A percentile compares a stretch with the other conserved stretches of the same genome.
Evolutionary conservation across 75 land plant species (phyloP).

Genomic region (Isoetes taiwanensis): DNA sequence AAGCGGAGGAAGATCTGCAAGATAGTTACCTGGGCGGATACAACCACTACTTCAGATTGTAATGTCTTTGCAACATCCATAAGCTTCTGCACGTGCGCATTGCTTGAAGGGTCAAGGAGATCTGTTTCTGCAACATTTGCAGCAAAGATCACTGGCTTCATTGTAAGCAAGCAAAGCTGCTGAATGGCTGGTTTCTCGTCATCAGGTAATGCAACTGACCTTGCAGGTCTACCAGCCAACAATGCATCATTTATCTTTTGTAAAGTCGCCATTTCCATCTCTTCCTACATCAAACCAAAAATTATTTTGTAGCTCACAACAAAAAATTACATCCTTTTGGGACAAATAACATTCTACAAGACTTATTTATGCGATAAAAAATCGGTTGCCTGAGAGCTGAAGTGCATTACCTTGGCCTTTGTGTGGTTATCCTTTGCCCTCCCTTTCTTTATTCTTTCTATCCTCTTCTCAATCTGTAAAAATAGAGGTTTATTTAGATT

Average conservation of each 20-base stretch:
- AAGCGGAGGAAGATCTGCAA: no score
- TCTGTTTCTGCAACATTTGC: slow-evolving; percentile 97
- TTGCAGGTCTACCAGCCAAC: slow-evolving; percentile 82
- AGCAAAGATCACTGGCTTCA: slow-evolving; percentile 94
- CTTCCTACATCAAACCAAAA: slow-evolving; percentile 43
- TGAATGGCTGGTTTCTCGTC: slow-evolving; percentile 63
- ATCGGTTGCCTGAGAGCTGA: neutral
- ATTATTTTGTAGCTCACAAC: neutral
- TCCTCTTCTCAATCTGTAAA: slow-evolving; percentile 95
- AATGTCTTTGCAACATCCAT: slow-evolving; percentile 48
- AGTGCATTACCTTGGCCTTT: slow-evolving; percentile 57
- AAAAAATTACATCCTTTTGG: neutral
- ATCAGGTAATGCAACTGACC: slow-evolving; percentile 64
- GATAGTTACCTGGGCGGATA: slow-evolving; percentile 71
- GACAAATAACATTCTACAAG: neutral
- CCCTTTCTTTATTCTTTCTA: slow-evolving; percentile 83
- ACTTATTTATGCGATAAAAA: neutral
- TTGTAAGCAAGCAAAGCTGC: slow-evolving; percentile 92
- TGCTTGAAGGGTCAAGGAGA: slow-evolving; percentile 56
- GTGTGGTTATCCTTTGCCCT: slow-evolving; percentile 76
- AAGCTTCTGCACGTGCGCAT: slow-evolving; percentile 66
- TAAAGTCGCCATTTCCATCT: slow-evolving; percentile 60
- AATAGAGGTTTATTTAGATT: no score
- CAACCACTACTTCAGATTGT: slow-evolving; percentile 62
- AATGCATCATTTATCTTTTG: slow-evolving; percentile 63